phyloP scores from a whole-genome alignment of 1,284 basidiomycete species.

The Papiliotrema flavescens region DNA sequence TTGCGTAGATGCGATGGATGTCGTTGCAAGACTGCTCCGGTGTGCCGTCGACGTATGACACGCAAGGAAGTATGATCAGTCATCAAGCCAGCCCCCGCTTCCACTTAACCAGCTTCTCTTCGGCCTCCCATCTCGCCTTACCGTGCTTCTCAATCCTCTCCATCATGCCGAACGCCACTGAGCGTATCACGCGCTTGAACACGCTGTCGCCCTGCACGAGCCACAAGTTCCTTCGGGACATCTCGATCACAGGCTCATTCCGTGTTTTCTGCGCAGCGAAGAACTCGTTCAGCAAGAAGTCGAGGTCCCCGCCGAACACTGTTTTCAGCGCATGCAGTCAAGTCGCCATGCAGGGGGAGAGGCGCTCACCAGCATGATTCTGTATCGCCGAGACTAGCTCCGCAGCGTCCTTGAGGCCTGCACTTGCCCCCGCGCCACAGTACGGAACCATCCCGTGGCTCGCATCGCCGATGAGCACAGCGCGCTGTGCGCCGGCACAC shows the following conservation, averaged over 20 bases:
- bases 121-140: background rate
- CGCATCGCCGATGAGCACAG: slow-evolving; percentile 22
- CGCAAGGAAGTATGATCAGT: background rate
- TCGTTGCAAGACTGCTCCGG: no score
- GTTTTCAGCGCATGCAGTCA: background rate
- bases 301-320: slow-evolving; percentile 3
- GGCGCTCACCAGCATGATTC: slow-evolving; percentile 1
- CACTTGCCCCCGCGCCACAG: slow-evolving; percentile 23
- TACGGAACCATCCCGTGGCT: slow-evolving; percentile 22
- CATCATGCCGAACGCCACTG: background rate
- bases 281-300: slow-evolving; percentile 2
- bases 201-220: slow-evolving; percentile 15
- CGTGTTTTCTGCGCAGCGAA: slow-evolving; percentile 5
- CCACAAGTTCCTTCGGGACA: slow-evolving; percentile 12
- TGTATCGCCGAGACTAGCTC: slow-evolving; percentile 9
- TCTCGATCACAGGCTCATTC: slow-evolving; percentile 14
- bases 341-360: background rate
- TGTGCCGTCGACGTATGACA: no score
- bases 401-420: slow-evolving; percentile 18
- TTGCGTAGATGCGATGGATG: no score
- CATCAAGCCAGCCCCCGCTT: background rate
- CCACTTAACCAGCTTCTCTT: background rate
- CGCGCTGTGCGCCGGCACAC: slow-evolving; percentile 8
- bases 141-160: background rate
- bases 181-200: background rate